Base-by-base conservation (phyloP, 495 filamentous ascomycete genomes). In the Xylaria castorea region DNA sequence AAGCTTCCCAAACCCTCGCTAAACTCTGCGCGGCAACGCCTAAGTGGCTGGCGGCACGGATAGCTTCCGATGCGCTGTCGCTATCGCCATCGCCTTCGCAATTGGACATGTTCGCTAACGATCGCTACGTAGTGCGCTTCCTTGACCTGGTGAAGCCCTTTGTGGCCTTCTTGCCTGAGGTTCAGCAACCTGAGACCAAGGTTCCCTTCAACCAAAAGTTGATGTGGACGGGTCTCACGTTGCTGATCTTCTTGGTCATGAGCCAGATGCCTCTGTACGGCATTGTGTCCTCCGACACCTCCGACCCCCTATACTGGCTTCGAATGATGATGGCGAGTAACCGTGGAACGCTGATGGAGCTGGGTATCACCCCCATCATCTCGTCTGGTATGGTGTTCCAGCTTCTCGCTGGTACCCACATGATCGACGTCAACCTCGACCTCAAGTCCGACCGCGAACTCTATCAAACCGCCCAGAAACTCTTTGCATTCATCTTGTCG, bases 341-440 rank as follows among this genome's bases (percentile, higher is more conserved):
- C 82, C 89, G 97, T 78, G 97, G 97, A 81, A 99, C 97, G 40
- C 81, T 99, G 81, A 99, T 99, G 97, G 97, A 99, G 79, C 82
- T 99, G 87, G 97, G 97, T 86, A 99, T 98, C 79, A 97, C 95
- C 40, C 97, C 97, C 68, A 98, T 99, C 83, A 98, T 99, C 85
- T 97, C 96, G 71, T 98, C 97, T 42, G 97, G 97, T 85, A 99
- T 98, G 97, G 94, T 99, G 77, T 99, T 99, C 89, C 96, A 99
- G 89, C 94, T 98, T 79, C 94, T 98, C 72, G 95, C 95, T 79
- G 97, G 97, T 83, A 99, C 97, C 85, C 97, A 99, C 88, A 90
- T 98, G 85, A 98, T 99, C 85, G 97, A 99, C 84, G 95, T 98
- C 87, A 97, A 98, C 89, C 92, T 97, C 69, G 96, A 99, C 87